Evolutionary conservation across 768 basidiomycete genomes (phyloP), one percentile per base, ranked within the genome.

Genomic region (Mycena rebaudengoi): DNA sequence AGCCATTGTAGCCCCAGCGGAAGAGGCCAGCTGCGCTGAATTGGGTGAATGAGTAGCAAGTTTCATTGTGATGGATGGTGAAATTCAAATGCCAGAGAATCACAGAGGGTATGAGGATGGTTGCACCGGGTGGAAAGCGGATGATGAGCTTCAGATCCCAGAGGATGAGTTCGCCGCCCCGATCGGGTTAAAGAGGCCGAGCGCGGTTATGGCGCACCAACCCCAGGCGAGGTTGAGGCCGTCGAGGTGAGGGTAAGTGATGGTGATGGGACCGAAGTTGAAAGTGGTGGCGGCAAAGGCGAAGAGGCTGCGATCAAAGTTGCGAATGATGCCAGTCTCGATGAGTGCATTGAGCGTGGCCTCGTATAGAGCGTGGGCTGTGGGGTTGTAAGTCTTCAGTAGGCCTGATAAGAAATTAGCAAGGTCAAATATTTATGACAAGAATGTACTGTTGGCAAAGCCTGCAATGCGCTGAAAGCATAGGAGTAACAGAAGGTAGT

Each of bases 141-240:
- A 75, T 60, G 13, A 72, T 35, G 7, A 73, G 46, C 8, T 56
- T 44, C 0, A 70, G 51, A 13, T 74, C 70, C 60, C 69, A 70
- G 2, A 77, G 44, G 1, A 75, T 52, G 2, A 76, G 50, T 14
- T 76, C 73, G 14, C 74, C 75, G 10, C 73, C 66, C 7, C 12
- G 41, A 2, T 10, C 60, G 5, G 46, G 58, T 74, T 60, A 60
- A 66, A 76, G n/a, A 58, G 13, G 0, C 78, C 75, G 0, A 71
- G 51, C 7, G 51, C 51, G 14, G 33, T 39, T 32, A 52, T 52
- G n/a, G 35, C 23, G 21, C 51, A 52, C 33, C 32, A 52, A 21
- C 51, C 51, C 32, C 35, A 35, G 7, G 33, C 33, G 20, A 37
- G 32, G 32, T 52, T 52, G 33, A 21, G 14, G 21, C 2, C 7